Conservation (phyloP, 148 eudicot species). For the Camellia sinensis region DNA sequence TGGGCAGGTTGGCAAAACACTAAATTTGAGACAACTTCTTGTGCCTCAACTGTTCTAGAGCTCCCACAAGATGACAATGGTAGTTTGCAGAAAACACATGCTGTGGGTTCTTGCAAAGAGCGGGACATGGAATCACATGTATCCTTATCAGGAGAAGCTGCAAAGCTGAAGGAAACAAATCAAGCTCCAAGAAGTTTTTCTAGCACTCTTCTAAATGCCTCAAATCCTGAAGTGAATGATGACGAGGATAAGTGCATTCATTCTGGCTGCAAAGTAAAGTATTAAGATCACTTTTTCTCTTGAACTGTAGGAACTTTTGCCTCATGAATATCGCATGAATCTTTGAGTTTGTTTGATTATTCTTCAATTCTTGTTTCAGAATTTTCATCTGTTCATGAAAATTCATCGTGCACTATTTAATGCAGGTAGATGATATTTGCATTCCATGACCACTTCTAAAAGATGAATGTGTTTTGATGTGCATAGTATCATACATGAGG, state of each 20-base stretch:
- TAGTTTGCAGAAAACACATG: constrained; percentile 17
- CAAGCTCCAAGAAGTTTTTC: constrained; percentile 12
- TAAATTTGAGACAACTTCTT: constrained; percentile 22
- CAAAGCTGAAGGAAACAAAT: constrained; percentile 19
- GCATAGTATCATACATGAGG: background rate
- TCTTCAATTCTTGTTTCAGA: background rate
- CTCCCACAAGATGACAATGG: constrained; percentile 20
- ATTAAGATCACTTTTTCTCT: background rate
- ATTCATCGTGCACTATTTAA: background rate
- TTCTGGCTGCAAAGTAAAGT: background rate
- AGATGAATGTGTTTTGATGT: background rate
- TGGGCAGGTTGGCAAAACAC: constrained; percentile 19
- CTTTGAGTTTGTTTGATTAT: background rate
- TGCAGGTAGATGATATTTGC: background rate
- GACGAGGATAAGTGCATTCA: background rate
- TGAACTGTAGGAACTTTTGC: background rate
- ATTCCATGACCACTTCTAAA: background rate
- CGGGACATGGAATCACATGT: constrained; percentile 9
- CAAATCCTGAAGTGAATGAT: background rate
- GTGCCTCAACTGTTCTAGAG: constrained; percentile 30
- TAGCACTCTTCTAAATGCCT: constrained; percentile 12
- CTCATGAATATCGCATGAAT: background rate
- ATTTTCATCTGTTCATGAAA: background rate
- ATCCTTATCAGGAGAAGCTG: constrained; percentile 7
- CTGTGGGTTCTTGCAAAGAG: constrained; percentile 18